Evolutionary conservation across 768 basidiomycete genomes (phyloP).

Genomic region (Artomyces pyxidatus): DNA sequence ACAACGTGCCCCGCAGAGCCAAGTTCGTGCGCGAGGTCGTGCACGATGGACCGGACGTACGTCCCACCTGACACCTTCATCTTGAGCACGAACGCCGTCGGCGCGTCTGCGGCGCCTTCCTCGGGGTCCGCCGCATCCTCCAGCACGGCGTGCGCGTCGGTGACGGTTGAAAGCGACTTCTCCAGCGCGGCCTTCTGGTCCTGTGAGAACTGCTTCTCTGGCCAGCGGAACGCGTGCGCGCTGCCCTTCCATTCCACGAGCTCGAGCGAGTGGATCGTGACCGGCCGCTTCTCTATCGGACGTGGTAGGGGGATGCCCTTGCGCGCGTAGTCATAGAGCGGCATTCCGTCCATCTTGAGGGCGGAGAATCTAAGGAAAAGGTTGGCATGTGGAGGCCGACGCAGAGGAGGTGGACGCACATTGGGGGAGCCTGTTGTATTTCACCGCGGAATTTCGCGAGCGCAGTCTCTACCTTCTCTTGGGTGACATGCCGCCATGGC

Average conservation of each 20-base stretch:
- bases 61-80: constrained; percentile 97
- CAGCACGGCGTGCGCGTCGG: constrained; percentile 29
- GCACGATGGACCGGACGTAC: constrained; percentile 92
- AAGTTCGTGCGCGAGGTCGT: constrained; percentile 80
- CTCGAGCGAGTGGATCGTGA: constrained; percentile 75
- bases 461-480: constrained; percentile 58
- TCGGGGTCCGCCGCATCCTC: constrained; percentile 24
- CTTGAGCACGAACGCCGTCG: constrained; percentile 75
- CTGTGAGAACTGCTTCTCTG: constrained; percentile 56
- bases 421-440: constrained; percentile 86
- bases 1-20: constrained; percentile 93
- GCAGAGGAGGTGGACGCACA: constrained; percentile 40
- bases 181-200: constrained; percentile 67
- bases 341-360: constrained; percentile 96
- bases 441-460: constrained; percentile 76
- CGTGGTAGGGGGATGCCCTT: constrained; percentile 85
- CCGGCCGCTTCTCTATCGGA: constrained; percentile 82
- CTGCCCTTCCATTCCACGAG: constrained; percentile 70
- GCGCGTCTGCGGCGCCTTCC: constrained; percentile 29
- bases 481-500: constrained; percentile 79
- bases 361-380: constrained; percentile 74
- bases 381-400: not conserved
- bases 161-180: constrained; percentile 47
- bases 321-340: constrained; percentile 92
- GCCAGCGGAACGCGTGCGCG: constrained; percentile 74